phyloP scores from a whole-genome alignment of 306 rosid genomes.

The Rosa chinensis region DNA sequence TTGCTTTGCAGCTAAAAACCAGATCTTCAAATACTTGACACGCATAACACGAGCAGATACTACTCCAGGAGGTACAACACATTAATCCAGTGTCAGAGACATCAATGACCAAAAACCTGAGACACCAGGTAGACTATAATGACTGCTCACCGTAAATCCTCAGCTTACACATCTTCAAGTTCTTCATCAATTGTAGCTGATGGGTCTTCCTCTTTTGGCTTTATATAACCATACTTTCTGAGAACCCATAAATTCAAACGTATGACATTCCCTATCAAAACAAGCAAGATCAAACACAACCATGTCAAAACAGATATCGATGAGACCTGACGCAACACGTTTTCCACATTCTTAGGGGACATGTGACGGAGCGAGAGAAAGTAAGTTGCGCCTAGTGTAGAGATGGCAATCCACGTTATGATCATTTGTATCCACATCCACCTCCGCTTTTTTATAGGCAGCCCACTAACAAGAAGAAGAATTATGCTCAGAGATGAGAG shows the following conservation, averaged over 20 bases:
- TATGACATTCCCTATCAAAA: constrained; percentile 24
- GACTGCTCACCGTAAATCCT: background rate
- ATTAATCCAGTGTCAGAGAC: background rate
- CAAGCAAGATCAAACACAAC: constrained; percentile 21
- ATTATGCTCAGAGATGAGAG: constrained; percentile 32
- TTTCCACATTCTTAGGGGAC: constrained; percentile 16
- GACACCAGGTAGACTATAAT: background rate
- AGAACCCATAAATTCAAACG: constrained; percentile 37
- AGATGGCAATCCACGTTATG: constrained; percentile 30
- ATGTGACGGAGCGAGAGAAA: constrained; percentile 27
- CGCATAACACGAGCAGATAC: background rate
- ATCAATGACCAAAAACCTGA: background rate
- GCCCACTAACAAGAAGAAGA: constrained; percentile 30
- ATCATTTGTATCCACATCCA: constrained; percentile 41
- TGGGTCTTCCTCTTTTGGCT: constrained; percentile 12
- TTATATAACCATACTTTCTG: constrained; percentile 33
- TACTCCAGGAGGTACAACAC: background rate
- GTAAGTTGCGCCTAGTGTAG: constrained; percentile 23
- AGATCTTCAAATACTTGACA: background rate
- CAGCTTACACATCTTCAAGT: constrained; percentile 13
- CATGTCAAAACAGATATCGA: constrained; percentile 25
- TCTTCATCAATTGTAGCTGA: constrained; percentile 17
- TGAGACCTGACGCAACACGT: background rate
- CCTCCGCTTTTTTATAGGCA: constrained; percentile 29
- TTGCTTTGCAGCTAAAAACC: background rate